Evolutionary conservation across 768 basidiomycete genomes (phyloP), one percentile per base, ranked within the genome.

Genomic region (Arthromyces matolae): DNA sequence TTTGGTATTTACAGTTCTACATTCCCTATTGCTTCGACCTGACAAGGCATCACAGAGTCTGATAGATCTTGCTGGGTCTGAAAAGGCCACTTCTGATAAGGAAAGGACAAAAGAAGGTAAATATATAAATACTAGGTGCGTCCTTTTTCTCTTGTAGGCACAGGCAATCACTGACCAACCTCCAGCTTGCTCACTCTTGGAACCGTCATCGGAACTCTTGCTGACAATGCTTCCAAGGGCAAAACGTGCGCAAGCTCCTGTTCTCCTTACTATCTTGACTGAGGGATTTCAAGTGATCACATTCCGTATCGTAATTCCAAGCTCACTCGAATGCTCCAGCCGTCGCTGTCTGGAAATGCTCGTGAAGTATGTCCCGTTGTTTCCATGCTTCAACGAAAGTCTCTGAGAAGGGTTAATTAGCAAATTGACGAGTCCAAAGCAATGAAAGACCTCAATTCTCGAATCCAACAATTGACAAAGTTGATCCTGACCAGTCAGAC

Each of bases 301-400:
- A 84, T 98, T 12, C 94, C 94, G 2, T 98, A 86, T 69, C 84
- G 95, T 16, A 96, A 97, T 63, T 93, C 89, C 34, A 98, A 98
- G 65, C 77, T 98, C 8, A 96, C 93, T 13, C 83, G 93, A 19
- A 81, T 98, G 65, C 79, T 98, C 5, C 94, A 97, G 64, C 93
- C 95, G 1, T 97, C 93, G 0, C 75, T 99, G 1, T 89, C 93
- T 0, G 95, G 95, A 1, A 92, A 98, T 63, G 94, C 95, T 18
- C 83, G n/a, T n/a, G n/a, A n/a, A n/a, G n/a, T n/a, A n/a, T n/a
- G n/a, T 14, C 42, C 41, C 20, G 19, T 42, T 28, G 20, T 28
- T 18, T 3, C 4, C 5, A 16, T 42, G 1, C 34, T 40, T 16
- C 33, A 29, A 49, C 25, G 20, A 27, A n/a, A 33, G 25, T 32